Base-by-base conservation (phyloP, 257 asterid species). In the Nicotiana undulata region DNA sequence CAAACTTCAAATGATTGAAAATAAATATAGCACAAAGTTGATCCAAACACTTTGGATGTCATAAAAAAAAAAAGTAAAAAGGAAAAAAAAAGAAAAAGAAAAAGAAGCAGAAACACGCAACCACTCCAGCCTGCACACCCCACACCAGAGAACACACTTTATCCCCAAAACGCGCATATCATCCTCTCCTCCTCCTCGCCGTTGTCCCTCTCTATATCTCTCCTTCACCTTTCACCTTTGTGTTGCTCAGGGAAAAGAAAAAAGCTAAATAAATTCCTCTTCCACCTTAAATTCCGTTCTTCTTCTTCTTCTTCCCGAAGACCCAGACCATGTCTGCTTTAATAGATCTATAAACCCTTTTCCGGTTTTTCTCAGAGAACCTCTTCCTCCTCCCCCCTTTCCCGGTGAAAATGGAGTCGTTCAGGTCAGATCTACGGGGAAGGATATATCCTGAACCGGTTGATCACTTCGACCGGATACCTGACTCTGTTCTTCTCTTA, bases 401-500 rank as follows among this genome's bases (percentile, higher is more conserved):
- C 44, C n/a, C 49, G 4, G 26, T 52, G 51, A 53, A 68, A n/a
- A 85, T 91, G 92, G 85, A 65, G 66, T 88, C 92, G 10, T 59
- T 83, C 55, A 82, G 82, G 65, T 81, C 86, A 86, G 97, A 93
- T 93, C 97, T 88, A 86, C 65, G 86, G 63, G 6, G 86, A 32
- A 82, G 56, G 82, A 81, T 85, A 80, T 80, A 83, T 59, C 90
- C 91, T 0, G 95, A 91, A n/a, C 93, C 91, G 53, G 79, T 90
- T 76, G 98, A 93, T 89, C 93, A 90, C 79, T 89, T 93, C 85
- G 98, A 93, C 88, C 88, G 87, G 10, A 83, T 94, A 1, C 98
- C 98, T 1, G 98, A 94, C 79, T 88, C 98, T 4, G 59, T 94
- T 9, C 85, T 94, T 83, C 88, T 94, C 81, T 76, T 93, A 49